Conservation (phyloP, 768 basidiomycete species). For the Russula virescens region DNA sequence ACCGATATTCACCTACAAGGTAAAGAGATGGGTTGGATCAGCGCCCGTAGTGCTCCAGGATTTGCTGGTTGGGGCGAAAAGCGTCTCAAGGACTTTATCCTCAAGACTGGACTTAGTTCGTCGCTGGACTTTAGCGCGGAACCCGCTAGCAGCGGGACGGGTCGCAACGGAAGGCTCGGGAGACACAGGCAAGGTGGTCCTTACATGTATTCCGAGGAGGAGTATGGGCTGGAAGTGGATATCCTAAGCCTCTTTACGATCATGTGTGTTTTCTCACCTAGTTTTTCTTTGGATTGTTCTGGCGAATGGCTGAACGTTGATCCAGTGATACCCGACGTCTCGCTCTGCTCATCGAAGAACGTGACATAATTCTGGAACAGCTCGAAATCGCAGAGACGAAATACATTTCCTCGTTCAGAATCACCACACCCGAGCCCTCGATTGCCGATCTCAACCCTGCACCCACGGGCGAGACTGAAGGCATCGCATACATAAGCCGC, state of each 20-base stretch:
- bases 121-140: slow-evolving; percentile 38
- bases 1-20: slow-evolving; percentile 56
- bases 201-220: slow-evolving; percentile 31
- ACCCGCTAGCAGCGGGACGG: slow-evolving; percentile 23
- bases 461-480: slow-evolving; percentile 32
- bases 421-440: slow-evolving; percentile 70
- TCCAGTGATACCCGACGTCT: slow-evolving; percentile 62
- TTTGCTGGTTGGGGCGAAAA: slow-evolving; percentile 72
- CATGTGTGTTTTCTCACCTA: slow-evolving; percentile 40
- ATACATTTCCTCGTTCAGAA: slow-evolving; percentile 70
- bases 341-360: slow-evolving; percentile 64
- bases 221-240: slow-evolving; percentile 51
- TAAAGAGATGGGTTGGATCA: slow-evolving; percentile 72
- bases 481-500: slow-evolving; percentile 59
- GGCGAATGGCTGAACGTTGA: slow-evolving; percentile 8
- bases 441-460: slow-evolving; percentile 48
- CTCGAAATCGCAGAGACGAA: slow-evolving; percentile 75
- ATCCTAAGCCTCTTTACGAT: slow-evolving; percentile 70
- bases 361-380: slow-evolving; percentile 72
- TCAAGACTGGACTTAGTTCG: slow-evolving; percentile 61
- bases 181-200: not conserved
- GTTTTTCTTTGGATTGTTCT: not conserved
- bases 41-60: slow-evolving; percentile 55
- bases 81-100: slow-evolving; percentile 60
- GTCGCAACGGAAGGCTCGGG: slow-evolving; percentile 1